Percentiles rank a stretch among this genome's conserved stretches.
phyloP scores from a whole-genome alignment of 345 rosid genomes.

The Carallia brachiata region DNA sequence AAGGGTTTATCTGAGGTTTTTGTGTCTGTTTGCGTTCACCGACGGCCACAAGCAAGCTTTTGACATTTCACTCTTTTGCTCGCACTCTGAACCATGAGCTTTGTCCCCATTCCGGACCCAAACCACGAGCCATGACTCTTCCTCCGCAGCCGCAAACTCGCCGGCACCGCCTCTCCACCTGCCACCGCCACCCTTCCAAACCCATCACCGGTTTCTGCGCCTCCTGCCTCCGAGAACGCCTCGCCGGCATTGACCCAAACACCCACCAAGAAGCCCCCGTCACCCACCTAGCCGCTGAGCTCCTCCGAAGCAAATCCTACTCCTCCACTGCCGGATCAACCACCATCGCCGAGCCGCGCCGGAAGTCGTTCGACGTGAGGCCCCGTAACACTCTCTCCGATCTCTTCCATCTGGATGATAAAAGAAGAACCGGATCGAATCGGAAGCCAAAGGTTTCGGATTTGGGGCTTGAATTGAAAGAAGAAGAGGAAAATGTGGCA shows the following conservation, averaged over 20 bases:
- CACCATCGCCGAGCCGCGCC: slow-evolving; percentile 41
- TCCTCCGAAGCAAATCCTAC: slow-evolving; percentile 54
- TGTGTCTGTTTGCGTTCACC: neutral
- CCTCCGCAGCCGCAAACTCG: slow-evolving; percentile 16
- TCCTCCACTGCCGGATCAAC: slow-evolving; percentile 13
- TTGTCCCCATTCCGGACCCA: neutral
- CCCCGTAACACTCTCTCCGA: slow-evolving; percentile 40
- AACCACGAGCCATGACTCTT: slow-evolving; percentile 37
- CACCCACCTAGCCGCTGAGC: slow-evolving; percentile 30
- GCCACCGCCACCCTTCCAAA: slow-evolving; percentile 58
- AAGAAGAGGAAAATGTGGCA: slow-evolving; percentile 19
- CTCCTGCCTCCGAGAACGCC: slow-evolving; percentile 79
- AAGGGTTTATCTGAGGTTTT: slow-evolving; percentile 37
- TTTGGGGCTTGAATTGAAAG: slow-evolving; percentile 18
- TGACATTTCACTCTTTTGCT: too few species aligned
- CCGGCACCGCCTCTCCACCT: slow-evolving; percentile 39
- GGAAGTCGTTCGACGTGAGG: slow-evolving; percentile 53
- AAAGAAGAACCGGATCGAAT: slow-evolving; percentile 14
- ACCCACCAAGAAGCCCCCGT: slow-evolving; percentile 25
- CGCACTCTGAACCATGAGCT: slow-evolving; percentile 4
- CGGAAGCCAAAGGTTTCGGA: slow-evolving; percentile 19
- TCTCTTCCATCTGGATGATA: slow-evolving; percentile 44
- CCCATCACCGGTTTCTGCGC: slow-evolving; percentile 66
- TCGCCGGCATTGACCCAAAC: slow-evolving; percentile 54
- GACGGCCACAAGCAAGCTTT: neutral